Evolutionary conservation across 768 basidiomycete genomes (phyloP).

Genomic region (Fomitopsis pulvina): DNA sequence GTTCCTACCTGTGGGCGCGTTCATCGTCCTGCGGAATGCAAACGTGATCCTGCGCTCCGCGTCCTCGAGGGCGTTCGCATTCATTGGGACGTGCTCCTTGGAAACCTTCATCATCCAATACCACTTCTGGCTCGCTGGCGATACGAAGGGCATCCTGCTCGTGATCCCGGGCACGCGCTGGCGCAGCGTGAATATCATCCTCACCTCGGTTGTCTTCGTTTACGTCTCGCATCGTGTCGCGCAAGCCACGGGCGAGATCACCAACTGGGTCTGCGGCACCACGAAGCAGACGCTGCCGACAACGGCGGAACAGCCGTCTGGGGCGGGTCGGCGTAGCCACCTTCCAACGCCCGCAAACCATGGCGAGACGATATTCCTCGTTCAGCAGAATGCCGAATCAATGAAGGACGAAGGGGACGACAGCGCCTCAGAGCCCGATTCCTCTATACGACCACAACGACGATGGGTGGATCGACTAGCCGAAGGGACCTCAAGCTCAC

Average conservation of each 20-base stretch:
- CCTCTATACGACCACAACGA: slow-evolving; percentile 29
- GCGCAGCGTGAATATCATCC: slow-evolving; percentile 70
- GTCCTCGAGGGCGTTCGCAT: slow-evolving; percentile 64
- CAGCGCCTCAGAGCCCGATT: slow-evolving; percentile 30
- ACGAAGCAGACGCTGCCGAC: slow-evolving; percentile 18
- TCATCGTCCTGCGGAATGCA: slow-evolving; percentile 71
- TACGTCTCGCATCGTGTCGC: slow-evolving; percentile 75
- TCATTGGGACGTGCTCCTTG: slow-evolving; percentile 81
- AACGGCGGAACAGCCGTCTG: slow-evolving; percentile 7
- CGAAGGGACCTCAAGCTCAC: slow-evolving; percentile 22
- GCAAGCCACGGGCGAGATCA: slow-evolving; percentile 67
- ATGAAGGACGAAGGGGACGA: slow-evolving; percentile 25
- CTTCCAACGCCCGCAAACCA: slow-evolving; percentile 3
- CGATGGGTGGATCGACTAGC: slow-evolving; percentile 49
- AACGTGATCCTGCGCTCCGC: slow-evolving; percentile 63
- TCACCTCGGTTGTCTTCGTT: slow-evolving; percentile 74
- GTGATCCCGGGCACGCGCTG: slow-evolving; percentile 69
- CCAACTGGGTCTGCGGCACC: slow-evolving; percentile 46
- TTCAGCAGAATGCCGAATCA: slow-evolving; percentile 9
- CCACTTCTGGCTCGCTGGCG: slow-evolving; percentile 80
- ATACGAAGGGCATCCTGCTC: slow-evolving; percentile 76
- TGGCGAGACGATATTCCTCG: slow-evolving; percentile 20
- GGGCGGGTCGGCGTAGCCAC: background rate
- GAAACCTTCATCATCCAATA: slow-evolving; percentile 92
- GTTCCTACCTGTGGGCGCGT: slow-evolving; percentile 72